These are phyloP conservation scores for Xylariales sp. DNA, from an alignment of 2,329 filamentous ascomycete genomes.

Conservation along the genomic window DNA sequence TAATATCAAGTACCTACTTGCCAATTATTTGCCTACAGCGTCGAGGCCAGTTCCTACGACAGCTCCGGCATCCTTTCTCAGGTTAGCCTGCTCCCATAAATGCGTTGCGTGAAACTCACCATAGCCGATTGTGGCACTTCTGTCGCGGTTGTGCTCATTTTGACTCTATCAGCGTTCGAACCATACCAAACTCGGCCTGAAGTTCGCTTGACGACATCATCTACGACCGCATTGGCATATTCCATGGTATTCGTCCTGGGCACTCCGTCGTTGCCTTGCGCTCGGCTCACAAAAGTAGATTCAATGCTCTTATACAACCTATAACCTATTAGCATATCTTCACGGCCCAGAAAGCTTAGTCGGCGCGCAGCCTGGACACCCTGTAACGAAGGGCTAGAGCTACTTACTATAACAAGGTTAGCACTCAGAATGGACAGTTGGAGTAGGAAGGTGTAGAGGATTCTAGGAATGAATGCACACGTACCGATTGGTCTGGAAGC, in stretches of 20 bases:
- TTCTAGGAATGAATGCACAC: neutral
- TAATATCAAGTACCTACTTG: neutral
- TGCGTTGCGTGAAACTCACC: conserved; percentile 24
- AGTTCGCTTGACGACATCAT: conserved; percentile 38
- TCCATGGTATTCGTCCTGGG: conserved; percentile 43
- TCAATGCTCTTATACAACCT: conserved; percentile 44
- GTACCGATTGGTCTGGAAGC: conserved; percentile 39
- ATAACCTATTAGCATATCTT: neutral
- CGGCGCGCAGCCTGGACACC: too few species aligned
- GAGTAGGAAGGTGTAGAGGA: too few species aligned
- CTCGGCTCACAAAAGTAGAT: conserved; percentile 36
- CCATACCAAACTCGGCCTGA: conserved; percentile 44
- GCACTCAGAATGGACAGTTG: neutral
- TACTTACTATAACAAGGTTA: conserved; percentile 23
- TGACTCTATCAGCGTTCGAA: conserved; percentile 36
- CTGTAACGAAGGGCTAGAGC: neutral
- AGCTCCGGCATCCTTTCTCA: conserved; percentile 40
- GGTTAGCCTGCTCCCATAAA: conserved; percentile 27
- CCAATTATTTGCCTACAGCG: neutral
- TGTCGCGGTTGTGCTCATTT: conserved; percentile 40
- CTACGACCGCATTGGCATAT: conserved; percentile 41
- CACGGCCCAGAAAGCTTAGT: too few species aligned
- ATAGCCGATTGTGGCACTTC: conserved; percentile 41
- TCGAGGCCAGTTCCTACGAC: conserved; percentile 44
- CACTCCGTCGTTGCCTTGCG: conserved; percentile 42